These are phyloP conservation scores for Claviceps cyperi DNA, from an alignment of 2,329 filamentous ascomycete species.

Conservation along the genomic window DNA sequence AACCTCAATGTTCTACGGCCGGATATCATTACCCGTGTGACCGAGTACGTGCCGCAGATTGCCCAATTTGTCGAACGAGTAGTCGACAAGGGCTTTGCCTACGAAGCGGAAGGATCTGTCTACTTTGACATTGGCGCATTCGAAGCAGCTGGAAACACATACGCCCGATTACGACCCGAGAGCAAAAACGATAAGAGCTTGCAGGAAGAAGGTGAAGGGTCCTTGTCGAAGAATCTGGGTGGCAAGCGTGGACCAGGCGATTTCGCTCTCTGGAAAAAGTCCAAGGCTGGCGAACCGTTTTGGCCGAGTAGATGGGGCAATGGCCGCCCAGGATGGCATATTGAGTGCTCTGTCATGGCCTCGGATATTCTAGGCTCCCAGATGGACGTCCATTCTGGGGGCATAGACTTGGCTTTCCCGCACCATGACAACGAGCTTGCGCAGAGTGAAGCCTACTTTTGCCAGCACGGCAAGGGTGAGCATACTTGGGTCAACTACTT, in stretches of 20 bases:
- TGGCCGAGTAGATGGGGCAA: slow-evolving; percentile 83
- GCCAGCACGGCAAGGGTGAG: slow-evolving; percentile 31
- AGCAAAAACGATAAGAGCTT: slow-evolving; percentile 71
- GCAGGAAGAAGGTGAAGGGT: slow-evolving; percentile 80
- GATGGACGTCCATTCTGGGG: slow-evolving; percentile 89
- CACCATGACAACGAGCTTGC: slow-evolving; percentile 90
- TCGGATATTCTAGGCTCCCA: slow-evolving; percentile 70
- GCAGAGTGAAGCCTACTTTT: slow-evolving; percentile 79
- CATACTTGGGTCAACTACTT: slow-evolving; percentile 92
- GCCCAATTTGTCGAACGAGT: slow-evolving; percentile 72
- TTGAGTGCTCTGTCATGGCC: slow-evolving; percentile 94
- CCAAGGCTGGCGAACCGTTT: slow-evolving; percentile 79
- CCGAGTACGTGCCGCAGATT: slow-evolving; percentile 80
- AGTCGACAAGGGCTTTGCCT: slow-evolving; percentile 74
- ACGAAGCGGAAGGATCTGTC: slow-evolving; percentile 68
- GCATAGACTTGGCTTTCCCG: slow-evolving; percentile 80
- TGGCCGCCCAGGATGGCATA: slow-evolving; percentile 88
- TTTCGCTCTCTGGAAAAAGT: slow-evolving; percentile 89
- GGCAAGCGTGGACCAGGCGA: slow-evolving; percentile 67
- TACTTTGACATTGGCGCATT: slow-evolving; percentile 89
- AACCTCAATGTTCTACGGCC: slow-evolving; percentile 73
- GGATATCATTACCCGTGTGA: slow-evolving; percentile 76
- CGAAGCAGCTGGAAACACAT: slow-evolving; percentile 69
- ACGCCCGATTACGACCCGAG: slow-evolving; percentile 74
- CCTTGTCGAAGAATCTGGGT: slow-evolving; percentile 46